Percentiles rank a stretch among this genome's conserved stretches.
These are phyloP conservation scores for Venturia aucupariae DNA, from an alignment of 2,329 filamentous ascomycete species.

Conservation along the genomic window DNA sequence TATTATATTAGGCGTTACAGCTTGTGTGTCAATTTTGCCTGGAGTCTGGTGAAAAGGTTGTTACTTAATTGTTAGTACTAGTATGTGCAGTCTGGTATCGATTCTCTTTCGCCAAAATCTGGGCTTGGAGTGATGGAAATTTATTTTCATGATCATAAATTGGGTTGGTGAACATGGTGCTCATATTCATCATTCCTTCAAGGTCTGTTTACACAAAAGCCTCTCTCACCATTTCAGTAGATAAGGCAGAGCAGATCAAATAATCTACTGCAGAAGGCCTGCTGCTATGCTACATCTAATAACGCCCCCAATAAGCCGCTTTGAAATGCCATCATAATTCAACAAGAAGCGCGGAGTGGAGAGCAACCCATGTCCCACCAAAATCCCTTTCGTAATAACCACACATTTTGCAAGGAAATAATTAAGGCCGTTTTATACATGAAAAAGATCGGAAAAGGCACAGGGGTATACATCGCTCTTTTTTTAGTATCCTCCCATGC, in stretches of 20 bases:
- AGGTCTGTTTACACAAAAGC: not conserved
- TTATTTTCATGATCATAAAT: no score
- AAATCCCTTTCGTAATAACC: not conserved
- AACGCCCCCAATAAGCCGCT: slow-evolving; percentile 1
- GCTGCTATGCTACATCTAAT: not conserved
- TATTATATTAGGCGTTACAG: not conserved
- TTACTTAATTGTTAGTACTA: no score
- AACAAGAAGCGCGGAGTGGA: not conserved
- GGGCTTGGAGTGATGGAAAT: no score
- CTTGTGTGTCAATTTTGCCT: not conserved
- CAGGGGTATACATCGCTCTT: not conserved
- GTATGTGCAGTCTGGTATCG: not conserved
- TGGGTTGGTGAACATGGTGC: no score
- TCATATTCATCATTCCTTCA: no score
- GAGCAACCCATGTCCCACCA: not conserved
- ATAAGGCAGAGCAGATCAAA: not conserved
- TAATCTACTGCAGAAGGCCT: not conserved
- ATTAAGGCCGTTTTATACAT: not conserved
- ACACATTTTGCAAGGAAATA: not conserved
- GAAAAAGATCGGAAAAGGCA: not conserved
- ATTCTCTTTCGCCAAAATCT: no score
- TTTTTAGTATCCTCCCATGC: slow-evolving; percentile 29
- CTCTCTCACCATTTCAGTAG: not conserved
- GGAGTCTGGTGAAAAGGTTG: no score
- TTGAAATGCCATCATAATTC: not conserved